phyloP scores from a whole-genome alignment of 106 monocot genomes.

The Phalaenopsis aphrodite region DNA sequence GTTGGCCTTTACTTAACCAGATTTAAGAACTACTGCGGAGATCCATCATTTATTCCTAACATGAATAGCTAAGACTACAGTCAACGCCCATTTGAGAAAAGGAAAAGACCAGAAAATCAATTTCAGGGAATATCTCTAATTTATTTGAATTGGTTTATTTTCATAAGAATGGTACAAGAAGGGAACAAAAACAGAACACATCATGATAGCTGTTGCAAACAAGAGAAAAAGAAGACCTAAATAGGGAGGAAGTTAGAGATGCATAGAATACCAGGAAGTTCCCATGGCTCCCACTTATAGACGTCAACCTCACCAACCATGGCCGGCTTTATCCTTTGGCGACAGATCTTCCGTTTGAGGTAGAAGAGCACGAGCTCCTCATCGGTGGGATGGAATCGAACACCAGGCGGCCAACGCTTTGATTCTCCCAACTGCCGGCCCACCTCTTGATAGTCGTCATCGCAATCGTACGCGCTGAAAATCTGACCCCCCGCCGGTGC shows the following conservation, averaged over 20 bases:
- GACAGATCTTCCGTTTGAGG: slow-evolving; percentile 83
- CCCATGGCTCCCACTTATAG: slow-evolving; percentile 87
- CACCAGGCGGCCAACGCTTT: slow-evolving; percentile 63
- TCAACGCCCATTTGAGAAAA: neutral
- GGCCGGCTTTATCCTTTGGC: slow-evolving; percentile 28
- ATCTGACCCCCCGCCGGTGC: neutral
- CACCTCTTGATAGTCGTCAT: neutral
- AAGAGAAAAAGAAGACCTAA: neutral
- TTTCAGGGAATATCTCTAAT: neutral
- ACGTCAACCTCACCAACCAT: slow-evolving; percentile 78
- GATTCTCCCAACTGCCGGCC: neutral
- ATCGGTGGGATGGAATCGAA: slow-evolving; percentile 96
- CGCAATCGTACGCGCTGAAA: neutral
- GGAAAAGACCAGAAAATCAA: neutral
- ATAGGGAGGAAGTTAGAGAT: neutral
- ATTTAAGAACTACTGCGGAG: neutral
- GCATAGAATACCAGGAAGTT: slow-evolving; percentile 60
- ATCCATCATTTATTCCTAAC: neutral
- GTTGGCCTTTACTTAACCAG: neutral
- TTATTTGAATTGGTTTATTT: neutral
- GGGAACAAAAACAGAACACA: neutral
- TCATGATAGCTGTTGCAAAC: neutral
- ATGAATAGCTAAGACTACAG: neutral
- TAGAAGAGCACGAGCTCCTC: slow-evolving; percentile 93
- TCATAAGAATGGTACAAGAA: neutral